Evolutionary conservation across 1,284 basidiomycete species (phyloP).

Genomic region (Trichosporon inkin): DNA sequence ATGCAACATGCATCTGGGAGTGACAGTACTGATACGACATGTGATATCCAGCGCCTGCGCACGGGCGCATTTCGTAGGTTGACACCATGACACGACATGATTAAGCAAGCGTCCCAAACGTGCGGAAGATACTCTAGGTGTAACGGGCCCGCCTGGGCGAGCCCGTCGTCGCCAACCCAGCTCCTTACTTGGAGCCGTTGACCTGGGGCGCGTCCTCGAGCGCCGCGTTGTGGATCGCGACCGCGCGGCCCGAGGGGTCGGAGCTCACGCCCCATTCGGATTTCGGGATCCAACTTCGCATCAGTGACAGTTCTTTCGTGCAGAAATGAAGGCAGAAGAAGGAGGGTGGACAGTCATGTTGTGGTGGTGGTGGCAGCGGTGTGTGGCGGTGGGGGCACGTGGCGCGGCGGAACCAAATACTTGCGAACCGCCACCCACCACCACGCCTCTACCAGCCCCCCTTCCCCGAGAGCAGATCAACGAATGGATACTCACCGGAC

Average conservation of each 20-base stretch:
- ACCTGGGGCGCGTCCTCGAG: conserved; percentile 53
- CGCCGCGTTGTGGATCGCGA: conserved; percentile 91
- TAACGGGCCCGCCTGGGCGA: not conserved
- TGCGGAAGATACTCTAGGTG: not conserved
- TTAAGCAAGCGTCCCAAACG: conserved; percentile 6
- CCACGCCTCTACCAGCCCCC: too few relatives aligned
- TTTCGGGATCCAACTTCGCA: conserved; percentile 75
- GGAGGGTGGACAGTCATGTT: not conserved
- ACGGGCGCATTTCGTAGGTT: not conserved
- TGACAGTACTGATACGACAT: conserved; percentile 5
- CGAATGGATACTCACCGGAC: conserved; percentile 61
- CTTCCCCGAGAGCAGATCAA: too few relatives aligned
- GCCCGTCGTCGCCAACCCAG: not conserved
- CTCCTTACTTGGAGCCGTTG: conserved; percentile 4
- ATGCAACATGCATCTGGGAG: conserved; percentile 9
- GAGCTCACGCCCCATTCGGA: conserved; percentile 90
- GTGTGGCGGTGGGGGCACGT: not conserved
- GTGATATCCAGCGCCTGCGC: not conserved
- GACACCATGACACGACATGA: not conserved
- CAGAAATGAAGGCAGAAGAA: conserved; percentile 13
- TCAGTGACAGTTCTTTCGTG: not conserved
- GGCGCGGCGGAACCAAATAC: not conserved
- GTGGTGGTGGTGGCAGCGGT: not conserved
- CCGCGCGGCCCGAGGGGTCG: conserved; percentile 92
- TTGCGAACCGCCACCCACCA: not conserved